These are phyloP conservation scores for Rhodotorula mucilaginosa DNA, from an alignment of 1,284 basidiomycete genomes.

Conservation along the genomic window DNA sequence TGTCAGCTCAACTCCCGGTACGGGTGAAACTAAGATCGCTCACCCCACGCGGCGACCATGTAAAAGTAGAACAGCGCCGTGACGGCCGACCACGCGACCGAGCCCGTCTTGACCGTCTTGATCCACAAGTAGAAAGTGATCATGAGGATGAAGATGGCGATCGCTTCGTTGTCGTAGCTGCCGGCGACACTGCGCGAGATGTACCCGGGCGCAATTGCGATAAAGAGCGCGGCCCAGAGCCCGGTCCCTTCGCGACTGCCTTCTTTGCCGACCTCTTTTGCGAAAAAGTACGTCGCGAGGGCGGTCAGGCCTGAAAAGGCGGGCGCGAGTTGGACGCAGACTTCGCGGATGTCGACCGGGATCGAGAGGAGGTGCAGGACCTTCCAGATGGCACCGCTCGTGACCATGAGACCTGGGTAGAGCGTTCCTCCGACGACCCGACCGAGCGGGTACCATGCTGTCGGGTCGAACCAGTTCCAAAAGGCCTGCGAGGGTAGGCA, in stretches of 20 bases:
- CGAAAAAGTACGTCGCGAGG: conserved; percentile 62
- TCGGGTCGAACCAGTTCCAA: conserved; percentile 99
- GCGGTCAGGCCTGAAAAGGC: conserved; percentile 96
- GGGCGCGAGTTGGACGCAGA: conserved; percentile 95
- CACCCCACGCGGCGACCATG: conserved; percentile 99
- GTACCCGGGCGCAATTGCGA: conserved; percentile 94
- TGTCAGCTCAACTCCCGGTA: conserved; percentile 1
- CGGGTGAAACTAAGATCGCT: conserved; percentile 40
- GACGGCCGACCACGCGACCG: conserved; percentile 82
- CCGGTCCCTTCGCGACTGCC: conserved; percentile 71
- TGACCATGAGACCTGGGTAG: conserved; percentile 97
- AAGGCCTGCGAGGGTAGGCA: conserved; percentile 66
- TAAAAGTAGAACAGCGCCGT: conserved; percentile 98
- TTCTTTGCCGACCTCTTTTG: conserved; percentile 71
- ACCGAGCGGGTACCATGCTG: conserved; percentile 86
- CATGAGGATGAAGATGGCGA: conserved; percentile 99
- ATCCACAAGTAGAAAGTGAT: conserved; percentile 98
- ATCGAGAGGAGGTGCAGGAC: conserved; percentile 82
- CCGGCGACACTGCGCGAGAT: conserved; percentile 99
- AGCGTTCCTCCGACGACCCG: conserved; percentile 97
- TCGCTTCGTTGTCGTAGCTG: conserved; percentile 99
- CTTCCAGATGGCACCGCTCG: conserved; percentile 94
- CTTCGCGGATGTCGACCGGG: conserved; percentile 94
- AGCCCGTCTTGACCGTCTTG: conserved; percentile 90
- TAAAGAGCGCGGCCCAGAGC: conserved; percentile 95